A percentile compares a stretch with the other conserved stretches of the same genome.
These are phyloP conservation scores for Botryotinia narcissicola DNA, from an alignment of 2,329 filamentous ascomycete species.

Conservation along the genomic window DNA sequence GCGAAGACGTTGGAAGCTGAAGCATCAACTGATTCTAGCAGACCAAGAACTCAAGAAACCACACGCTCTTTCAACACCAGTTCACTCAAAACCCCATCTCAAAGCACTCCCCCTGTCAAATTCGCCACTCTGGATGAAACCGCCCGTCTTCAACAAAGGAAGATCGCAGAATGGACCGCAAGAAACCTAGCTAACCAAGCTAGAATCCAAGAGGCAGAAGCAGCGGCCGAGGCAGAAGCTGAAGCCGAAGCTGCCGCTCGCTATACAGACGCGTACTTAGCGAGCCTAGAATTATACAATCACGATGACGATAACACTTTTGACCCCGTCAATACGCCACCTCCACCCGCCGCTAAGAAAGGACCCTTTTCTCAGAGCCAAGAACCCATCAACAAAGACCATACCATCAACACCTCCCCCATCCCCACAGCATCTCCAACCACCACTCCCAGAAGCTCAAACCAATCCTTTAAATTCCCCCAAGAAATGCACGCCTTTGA, in stretches of 20 bases:
- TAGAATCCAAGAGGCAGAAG: not conserved
- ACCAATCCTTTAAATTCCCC: not conserved
- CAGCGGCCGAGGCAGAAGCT: not conserved
- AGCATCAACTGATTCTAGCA: rapidly evolving
- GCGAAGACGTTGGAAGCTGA: not conserved
- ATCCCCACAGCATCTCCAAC: not conserved
- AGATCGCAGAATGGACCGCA: not conserved
- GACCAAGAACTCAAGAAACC: not conserved
- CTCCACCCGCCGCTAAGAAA: not conserved
- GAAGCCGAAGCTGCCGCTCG: not conserved
- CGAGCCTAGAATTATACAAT: not conserved
- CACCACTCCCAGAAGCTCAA: rapidly evolving
- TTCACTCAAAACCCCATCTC: not conserved
- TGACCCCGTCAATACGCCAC: not conserved
- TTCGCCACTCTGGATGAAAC: not conserved
- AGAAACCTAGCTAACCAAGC: not conserved
- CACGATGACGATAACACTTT: not conserved
- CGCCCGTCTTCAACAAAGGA: not conserved
- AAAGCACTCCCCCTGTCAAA: not conserved
- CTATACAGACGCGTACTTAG: not conserved
- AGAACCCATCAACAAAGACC: not conserved
- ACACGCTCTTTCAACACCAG: not conserved
- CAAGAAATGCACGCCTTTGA: not conserved
- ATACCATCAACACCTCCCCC: not conserved
- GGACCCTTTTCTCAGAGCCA: not conserved